phyloP scores from a whole-genome alignment of 2,329 filamentous ascomycete genomes.

The Dryadomyces quercus-mongolicae region DNA sequence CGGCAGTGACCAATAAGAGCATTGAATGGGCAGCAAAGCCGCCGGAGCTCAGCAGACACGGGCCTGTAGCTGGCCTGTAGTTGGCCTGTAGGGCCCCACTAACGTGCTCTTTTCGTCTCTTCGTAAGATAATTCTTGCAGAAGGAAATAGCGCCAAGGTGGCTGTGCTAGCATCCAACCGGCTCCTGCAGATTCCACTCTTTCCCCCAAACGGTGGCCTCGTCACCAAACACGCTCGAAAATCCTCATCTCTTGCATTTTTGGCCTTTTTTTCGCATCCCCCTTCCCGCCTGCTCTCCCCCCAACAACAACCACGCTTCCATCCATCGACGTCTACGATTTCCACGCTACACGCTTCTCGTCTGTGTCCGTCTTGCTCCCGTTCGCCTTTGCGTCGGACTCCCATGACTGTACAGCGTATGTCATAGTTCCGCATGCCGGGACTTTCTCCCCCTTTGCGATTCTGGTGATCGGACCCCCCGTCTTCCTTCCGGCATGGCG shows the following conservation, averaged over 20 bases:
- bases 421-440: slow-evolving; percentile 20
- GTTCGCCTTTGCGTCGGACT: not conserved
- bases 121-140: not conserved
- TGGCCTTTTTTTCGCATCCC: not conserved
- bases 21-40: too few relatives aligned
- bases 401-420: slow-evolving; percentile 8
- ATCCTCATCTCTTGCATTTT: not conserved
- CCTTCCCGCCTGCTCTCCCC: not conserved
- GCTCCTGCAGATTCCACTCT: not conserved
- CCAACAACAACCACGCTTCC: not conserved
- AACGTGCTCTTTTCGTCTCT: not conserved
- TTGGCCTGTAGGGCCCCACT: not conserved
- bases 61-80: not conserved
- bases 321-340: not conserved
- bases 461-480: slow-evolving; percentile 19
- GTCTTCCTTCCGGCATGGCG: slow-evolving; percentile 33
- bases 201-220: slow-evolving; percentile 5
- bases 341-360: too few relatives aligned
- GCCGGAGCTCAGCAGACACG: not conserved
- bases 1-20: too few relatives aligned
- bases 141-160: slow-evolving; percentile 6
- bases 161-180: slow-evolving; percentile 10
- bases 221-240: slow-evolving; percentile 5
- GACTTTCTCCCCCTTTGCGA: slow-evolving; percentile 16
- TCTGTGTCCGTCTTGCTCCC: not conserved